Conservation (phyloP, 1,139 yeast species). For the Debaryomyces robertsiae region DNA sequence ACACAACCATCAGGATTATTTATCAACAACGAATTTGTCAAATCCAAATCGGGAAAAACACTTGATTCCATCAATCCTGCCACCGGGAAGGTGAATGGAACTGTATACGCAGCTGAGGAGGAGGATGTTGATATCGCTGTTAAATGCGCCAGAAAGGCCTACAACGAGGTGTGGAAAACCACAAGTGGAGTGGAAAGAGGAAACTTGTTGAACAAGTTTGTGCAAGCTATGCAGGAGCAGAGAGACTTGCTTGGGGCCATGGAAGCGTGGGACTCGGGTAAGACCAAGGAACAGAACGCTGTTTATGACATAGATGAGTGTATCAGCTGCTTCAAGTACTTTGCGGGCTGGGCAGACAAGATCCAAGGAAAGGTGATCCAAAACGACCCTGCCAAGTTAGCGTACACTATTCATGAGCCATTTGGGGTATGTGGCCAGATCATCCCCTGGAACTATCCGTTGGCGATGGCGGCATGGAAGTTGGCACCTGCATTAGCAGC, state of each 20-base stretch:
- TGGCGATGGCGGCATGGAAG: slow-evolving; percentile 62
- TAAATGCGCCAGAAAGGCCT: slow-evolving; percentile 69
- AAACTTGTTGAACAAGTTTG: slow-evolving; percentile 55
- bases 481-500: slow-evolving; percentile 69
- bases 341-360: slow-evolving; percentile 87
- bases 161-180: slow-evolving; percentile 50
- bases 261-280: slow-evolving; percentile 84
- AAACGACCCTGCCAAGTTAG: slow-evolving; percentile 66
- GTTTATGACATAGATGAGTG: slow-evolving; percentile 62
- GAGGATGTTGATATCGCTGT: slow-evolving; percentile 81
- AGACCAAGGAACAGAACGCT: slow-evolving; percentile 56
- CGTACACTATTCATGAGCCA: slow-evolving; percentile 82
- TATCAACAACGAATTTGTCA: slow-evolving; percentile 78
- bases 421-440: slow-evolving; percentile 79
- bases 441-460: slow-evolving; percentile 68
- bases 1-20: slow-evolving; percentile 77
- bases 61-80: slow-evolving; percentile 65
- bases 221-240: slow-evolving; percentile 59
- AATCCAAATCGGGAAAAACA: slow-evolving; percentile 61
- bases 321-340: slow-evolving; percentile 61
- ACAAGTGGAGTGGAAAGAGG: slow-evolving; percentile 57
- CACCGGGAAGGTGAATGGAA: slow-evolving; percentile 66
- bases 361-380: slow-evolving; percentile 69
- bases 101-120: slow-evolving; percentile 66
- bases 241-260: slow-evolving; percentile 61